Evolutionary conservation across 805 yeast genomes (phyloP), one percentile per base, ranked within the genome.

Genomic region (Vanderwaltozyma yarrowii): DNA sequence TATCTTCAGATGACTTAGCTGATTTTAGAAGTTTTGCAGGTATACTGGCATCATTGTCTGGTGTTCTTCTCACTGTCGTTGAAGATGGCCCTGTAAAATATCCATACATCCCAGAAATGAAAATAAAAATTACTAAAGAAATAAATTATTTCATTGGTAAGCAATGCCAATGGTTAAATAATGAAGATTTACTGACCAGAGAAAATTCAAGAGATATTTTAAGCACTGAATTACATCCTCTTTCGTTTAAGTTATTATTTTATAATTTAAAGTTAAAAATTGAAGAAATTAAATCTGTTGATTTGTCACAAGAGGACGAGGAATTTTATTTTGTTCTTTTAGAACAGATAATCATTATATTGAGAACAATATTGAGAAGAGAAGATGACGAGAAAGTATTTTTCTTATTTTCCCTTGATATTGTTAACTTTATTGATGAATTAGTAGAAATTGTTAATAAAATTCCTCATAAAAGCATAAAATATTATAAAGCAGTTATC

Each of bases 141-240:
- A 64, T 73, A 12, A 67, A 69, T 13, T 64, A 60, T 17, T 77
- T 77, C 42, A 66, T 74, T 33, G 69, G 63, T 36, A 71, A 62
- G 43, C 77, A 78, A 41, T 62, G 76, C 35, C 55, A 57, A 4
- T 59, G 75, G 52, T 56, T 78, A 28, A 64, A 69, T 10, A 67
- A 74, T 11, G 64, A 62, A 19, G 74, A 68, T 50, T 61, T 72
- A 40, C 69, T 74, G 5, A 67, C 78, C 0, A 67, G 94, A 43
- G 92, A 84, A 32, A 74, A 76, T 30, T 72, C 84, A 2, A 74
- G 79, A 43, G 94, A 84, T 45, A 76, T 84, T 2, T 57, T 86
- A 32, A 74, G 81, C 12, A 61, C 70, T 23, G 88, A 80, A 40
- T 58, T 78, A 33, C 78, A 81, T 60, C 74, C 86, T 11, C 64